These are phyloP conservation scores for Ophiostoma novo-ulmi DNA, from an alignment of 2,329 filamentous ascomycete species.

Conservation along the genomic window DNA sequence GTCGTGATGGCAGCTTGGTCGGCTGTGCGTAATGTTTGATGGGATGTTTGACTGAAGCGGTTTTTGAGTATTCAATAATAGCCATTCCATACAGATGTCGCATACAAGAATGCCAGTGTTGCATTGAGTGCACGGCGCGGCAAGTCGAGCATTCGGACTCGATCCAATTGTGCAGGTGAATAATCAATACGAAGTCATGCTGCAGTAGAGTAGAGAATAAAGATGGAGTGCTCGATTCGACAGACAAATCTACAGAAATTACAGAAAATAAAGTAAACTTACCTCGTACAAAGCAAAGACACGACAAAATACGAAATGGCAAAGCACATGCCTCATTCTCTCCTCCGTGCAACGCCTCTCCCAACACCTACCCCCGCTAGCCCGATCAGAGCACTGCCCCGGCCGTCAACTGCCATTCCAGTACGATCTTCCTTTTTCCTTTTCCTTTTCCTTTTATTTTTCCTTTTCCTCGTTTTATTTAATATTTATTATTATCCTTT, in stretches of 20 bases:
- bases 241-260: too few relatives aligned
- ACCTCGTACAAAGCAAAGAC: too few relatives aligned
- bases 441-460: not conserved
- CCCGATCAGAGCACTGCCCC: conserved; percentile 4
- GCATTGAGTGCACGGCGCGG: conserved; percentile 6
- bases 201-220: too few relatives aligned
- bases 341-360: too few relatives aligned
- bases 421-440: conserved; percentile 22
- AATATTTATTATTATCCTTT: not conserved
- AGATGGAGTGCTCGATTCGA: not conserved
- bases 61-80: too few relatives aligned
- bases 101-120: not conserved
- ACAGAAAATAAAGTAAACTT: too few relatives aligned
- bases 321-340: too few relatives aligned
- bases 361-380: conserved; percentile 4
- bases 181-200: too few relatives aligned
- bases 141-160: not conserved
- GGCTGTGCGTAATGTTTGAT: conserved; percentile 1
- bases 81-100: too few relatives aligned
- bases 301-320: too few relatives aligned
- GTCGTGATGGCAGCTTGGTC: conserved; percentile 1
- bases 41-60: not conserved
- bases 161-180: not conserved
- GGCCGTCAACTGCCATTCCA: conserved; percentile 4
- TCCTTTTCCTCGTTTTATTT: not conserved